phyloP scores from a whole-genome alignment of 805 yeast genomes.

The Ogataea kodamae region DNA sequence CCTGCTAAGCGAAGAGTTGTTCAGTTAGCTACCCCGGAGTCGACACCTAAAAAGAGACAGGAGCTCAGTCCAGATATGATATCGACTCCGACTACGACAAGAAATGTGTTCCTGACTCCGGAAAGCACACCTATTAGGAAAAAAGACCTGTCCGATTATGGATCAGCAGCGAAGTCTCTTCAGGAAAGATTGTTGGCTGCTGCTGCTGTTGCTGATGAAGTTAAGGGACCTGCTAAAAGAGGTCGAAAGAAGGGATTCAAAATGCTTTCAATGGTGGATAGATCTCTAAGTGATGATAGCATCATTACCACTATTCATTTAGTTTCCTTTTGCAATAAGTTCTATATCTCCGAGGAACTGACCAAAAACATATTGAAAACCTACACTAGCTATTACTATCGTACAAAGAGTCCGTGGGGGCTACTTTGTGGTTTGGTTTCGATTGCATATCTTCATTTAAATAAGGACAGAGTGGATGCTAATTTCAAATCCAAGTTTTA shows the following conservation, averaged over 20 bases:
- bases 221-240: constrained; percentile 10
- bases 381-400: constrained; percentile 46
- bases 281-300: constrained; percentile 11
- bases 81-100: constrained; percentile 3
- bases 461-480: constrained; percentile 46
- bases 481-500: constrained; percentile 48
- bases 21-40: constrained; percentile 13
- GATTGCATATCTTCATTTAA: constrained; percentile 54
- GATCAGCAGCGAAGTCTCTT: constrained; percentile 13
- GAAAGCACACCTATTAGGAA: constrained; percentile 16
- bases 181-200: constrained; percentile 19
- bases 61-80: too few species aligned
- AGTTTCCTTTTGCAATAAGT: constrained; percentile 54
- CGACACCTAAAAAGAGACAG: constrained; percentile 20
- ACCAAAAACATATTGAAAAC: constrained; percentile 50
- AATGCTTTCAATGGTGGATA: constrained; percentile 14
- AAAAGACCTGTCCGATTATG: constrained; percentile 1
- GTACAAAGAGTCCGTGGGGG: constrained; percentile 64
- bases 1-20: constrained; percentile 24
- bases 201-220: constrained; percentile 19
- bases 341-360: constrained; percentile 54
- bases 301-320: constrained; percentile 37
- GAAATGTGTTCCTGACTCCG: constrained; percentile 17
- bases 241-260: constrained; percentile 18
- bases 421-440: constrained; percentile 64